Base-by-base conservation (phyloP, 1,284 basidiomycete species). In the Puccinia triticina region DNA sequence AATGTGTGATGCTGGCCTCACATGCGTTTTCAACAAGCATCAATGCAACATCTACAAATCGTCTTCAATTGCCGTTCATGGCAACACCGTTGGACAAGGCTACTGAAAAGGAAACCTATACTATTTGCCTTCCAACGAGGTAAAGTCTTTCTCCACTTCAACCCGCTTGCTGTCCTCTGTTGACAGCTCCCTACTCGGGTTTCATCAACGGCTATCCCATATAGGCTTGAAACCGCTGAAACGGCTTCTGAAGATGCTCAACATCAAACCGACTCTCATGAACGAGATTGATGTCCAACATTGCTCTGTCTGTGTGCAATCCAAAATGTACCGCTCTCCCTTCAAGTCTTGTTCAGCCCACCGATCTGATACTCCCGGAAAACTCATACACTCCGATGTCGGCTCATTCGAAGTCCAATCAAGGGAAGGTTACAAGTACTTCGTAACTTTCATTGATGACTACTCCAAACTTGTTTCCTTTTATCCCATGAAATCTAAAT, bases 321-420 rank as follows among this genome's bases (percentile, higher is more conserved):
- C 75, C 3, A 77, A 77, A 57, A 77, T 77, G 75, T 21, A 34
- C 14, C 32, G 34, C 5, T 12, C 10, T 7, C 2, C 29, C 11
- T 66, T 77, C 55, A 43, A 21, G 0, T 77, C 55, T 5, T 34
- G 55, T 23, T 37, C n/a, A 0, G 16, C 0, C 0, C 29, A 77
- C 32, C 18, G 75, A 0, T 43, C 55, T 16, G 0, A 1, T 0
- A 16, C 7, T n/a, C 43, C 43, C 11, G 75, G 75, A 0, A 34
- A 77, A 10, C 32, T 77, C 0, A 77, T 77, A 8, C 75, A 77
- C 23, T 77, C 75, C 11, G 57, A 77, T 64, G 55, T 77, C 1
- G 34, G 53, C 18, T 40, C 40, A 3, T 77, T 61, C 40, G 53
- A 77, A 32, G 7, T 11, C 0, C 29, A 32, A 2, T 77, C 55